A percentile compares a stretch with the other conserved stretches of the same genome.
phyloP scores from a whole-genome alignment of 805 yeast genomes.

The Pichia cephalocereana region DNA sequence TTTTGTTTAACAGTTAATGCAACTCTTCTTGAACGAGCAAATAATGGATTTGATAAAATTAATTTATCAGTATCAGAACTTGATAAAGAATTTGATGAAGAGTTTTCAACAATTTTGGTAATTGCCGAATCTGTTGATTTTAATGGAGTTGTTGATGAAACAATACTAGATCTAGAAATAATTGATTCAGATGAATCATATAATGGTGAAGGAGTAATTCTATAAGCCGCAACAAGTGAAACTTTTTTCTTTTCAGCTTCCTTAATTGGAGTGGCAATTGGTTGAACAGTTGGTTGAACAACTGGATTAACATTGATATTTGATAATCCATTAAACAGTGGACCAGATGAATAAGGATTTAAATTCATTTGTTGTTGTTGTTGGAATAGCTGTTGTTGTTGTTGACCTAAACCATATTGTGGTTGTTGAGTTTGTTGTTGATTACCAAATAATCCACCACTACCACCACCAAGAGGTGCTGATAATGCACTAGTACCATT shows the following conservation, averaged over 20 bases:
- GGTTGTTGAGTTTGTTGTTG: background rate
- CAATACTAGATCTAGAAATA: conserved; percentile 16
- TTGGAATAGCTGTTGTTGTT: conserved; percentile 13
- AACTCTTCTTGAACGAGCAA: conserved; percentile 51
- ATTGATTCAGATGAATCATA: conserved; percentile 27
- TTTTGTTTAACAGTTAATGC: conserved; percentile 45
- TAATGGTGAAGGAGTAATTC: conserved; percentile 55
- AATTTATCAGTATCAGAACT: conserved; percentile 50
- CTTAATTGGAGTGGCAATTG: conserved; percentile 41
- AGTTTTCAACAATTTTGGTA: conserved; percentile 14
- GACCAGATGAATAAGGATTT: conserved; percentile 76
- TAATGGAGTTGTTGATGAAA: conserved; percentile 14
- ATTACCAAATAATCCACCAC: conserved; percentile 32
- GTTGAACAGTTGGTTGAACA: conserved; percentile 38
- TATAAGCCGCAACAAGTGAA: conserved; percentile 51
- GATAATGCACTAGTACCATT: conserved; percentile 2
- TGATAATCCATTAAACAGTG: conserved; percentile 40
- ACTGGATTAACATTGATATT: conserved; percentile 20
- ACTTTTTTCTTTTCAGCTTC: conserved; percentile 46
- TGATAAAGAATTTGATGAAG: conserved; percentile 10
- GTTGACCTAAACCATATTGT: background rate
- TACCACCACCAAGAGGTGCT: conserved; percentile 20
- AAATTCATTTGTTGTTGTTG: conserved; percentile 29
- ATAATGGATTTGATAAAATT: conserved; percentile 60
- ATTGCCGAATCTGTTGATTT: conserved; percentile 16